Conservation (phyloP, 805 yeast species). For the Candida oleophila region DNA sequence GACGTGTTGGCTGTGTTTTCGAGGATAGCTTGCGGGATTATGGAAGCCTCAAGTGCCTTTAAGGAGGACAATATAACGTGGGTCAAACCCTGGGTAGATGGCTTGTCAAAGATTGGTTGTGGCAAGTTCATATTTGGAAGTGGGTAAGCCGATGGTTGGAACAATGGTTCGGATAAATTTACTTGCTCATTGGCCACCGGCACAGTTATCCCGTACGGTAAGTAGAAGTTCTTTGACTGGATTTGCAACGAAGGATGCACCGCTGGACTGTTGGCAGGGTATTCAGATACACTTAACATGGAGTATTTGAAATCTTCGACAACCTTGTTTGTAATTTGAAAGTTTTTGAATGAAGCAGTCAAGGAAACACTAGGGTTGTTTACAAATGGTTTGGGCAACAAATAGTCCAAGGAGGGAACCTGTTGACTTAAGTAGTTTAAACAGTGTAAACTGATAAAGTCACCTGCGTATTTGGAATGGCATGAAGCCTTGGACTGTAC, state of each 20-base stretch:
- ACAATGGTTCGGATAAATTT: conserved; percentile 63
- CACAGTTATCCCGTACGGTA: conserved; percentile 18
- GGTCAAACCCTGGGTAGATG: conserved; percentile 50
- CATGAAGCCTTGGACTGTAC: conserved; percentile 63
- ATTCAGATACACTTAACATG: conserved; percentile 25
- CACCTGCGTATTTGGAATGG: conserved; percentile 80
- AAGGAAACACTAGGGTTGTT: conserved; percentile 4
- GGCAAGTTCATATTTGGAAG: conserved; percentile 33
- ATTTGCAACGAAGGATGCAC: conserved; percentile 6
- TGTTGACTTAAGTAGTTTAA: conserved; percentile 40
- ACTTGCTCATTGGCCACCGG: conserved; percentile 43
- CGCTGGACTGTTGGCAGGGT: conserved; percentile 11
- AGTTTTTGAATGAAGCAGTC: conserved; percentile 34
- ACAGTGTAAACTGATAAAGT: conserved; percentile 69
- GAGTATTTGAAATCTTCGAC: conserved; percentile 37
- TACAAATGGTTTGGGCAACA: conserved; percentile 16
- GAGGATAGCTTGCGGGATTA: conserved; percentile 20
- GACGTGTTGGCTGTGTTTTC: conserved; percentile 27
- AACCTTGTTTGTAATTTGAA: conserved; percentile 32
- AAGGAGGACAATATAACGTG: conserved; percentile 34
- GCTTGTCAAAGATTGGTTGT: conserved; percentile 41
- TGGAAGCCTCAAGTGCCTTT: conserved; percentile 33
- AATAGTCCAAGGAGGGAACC: conserved; percentile 8
- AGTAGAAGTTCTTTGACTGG: conserved; percentile 17
- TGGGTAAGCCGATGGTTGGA: conserved; percentile 58